Conservation (phyloP, 2,329 filamentous ascomycete species). For the Ascochyta viciae-villosae region DNA sequence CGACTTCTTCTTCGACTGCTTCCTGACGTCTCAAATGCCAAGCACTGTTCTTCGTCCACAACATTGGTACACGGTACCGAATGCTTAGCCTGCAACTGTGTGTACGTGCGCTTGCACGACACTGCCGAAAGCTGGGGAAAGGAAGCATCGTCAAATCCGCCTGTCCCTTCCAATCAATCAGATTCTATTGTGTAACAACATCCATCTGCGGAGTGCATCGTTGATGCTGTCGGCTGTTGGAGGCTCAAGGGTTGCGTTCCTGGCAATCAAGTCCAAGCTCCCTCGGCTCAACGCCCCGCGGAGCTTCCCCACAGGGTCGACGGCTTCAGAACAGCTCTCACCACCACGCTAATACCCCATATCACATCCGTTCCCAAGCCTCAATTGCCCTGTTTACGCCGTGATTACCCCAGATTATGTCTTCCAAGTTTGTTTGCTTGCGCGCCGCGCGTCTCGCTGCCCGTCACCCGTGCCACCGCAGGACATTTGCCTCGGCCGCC, state of each 20-base stretch:
- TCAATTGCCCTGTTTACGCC: conserved; percentile 9
- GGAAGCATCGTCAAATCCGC: conserved; percentile 8
- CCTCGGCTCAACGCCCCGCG: conserved; percentile 14
- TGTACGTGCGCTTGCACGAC: conserved; percentile 14
- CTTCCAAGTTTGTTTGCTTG: conserved; percentile 39
- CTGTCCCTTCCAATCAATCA: conserved; percentile 12
- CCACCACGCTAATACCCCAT: conserved; percentile 17
- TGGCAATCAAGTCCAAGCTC: conserved; percentile 14
- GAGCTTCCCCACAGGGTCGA: conserved; percentile 13
- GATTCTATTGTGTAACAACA: conserved; percentile 20
- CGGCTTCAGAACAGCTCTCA: conserved; percentile 10
- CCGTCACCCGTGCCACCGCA: conserved; percentile 38
- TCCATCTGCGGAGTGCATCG: conserved; percentile 5
- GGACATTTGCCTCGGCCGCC: conserved; percentile 44
- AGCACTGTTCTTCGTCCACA: conserved; percentile 10
- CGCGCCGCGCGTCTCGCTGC: conserved; percentile 46
- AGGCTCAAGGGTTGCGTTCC: conserved; percentile 6
- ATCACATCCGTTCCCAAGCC: conserved; percentile 3
- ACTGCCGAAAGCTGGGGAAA: conserved; percentile 21
- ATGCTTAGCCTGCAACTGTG: conserved; percentile 15
- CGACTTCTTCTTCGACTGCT: neutral
- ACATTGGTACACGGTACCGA: conserved; percentile 18
- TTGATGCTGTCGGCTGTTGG: conserved; percentile 17
- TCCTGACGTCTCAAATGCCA: conserved; percentile 7
- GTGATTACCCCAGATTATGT: conserved; percentile 30